A percentile compares a stretch with the other conserved stretches of the same genome.
Conservation (phyloP, 1,284 basidiomycete species). For the Puccinia hordei region DNA sequence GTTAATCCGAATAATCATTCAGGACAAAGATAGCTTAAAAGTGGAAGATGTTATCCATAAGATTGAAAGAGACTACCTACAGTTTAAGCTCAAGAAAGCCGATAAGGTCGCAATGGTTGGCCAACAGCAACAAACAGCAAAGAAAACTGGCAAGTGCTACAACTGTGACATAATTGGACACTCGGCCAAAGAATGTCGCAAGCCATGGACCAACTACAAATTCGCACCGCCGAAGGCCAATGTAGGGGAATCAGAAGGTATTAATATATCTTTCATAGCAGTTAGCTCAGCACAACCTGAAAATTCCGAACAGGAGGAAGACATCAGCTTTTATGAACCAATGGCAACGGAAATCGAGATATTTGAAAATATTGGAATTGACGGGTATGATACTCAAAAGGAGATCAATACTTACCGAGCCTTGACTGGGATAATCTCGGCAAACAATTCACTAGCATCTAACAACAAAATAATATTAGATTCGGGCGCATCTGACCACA, state of each 20-base stretch:
- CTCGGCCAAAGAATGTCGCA: too few relatives aligned
- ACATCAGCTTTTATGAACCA: not conserved
- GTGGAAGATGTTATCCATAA: too few relatives aligned
- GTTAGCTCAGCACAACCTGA: not conserved
- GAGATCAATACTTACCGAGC: not conserved
- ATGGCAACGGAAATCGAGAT: not conserved
- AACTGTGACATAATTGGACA: not conserved
- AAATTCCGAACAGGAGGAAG: not conserved
- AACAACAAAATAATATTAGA: not conserved
- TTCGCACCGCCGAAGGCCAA: too few relatives aligned
- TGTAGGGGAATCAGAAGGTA: too few relatives aligned
- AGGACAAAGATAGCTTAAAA: too few relatives aligned
- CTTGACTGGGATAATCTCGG: not conserved
- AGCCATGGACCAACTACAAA: too few relatives aligned
- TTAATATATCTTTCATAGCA: too few relatives aligned
- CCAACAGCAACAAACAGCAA: not conserved
- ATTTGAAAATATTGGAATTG: not conserved
- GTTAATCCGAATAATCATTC: too few relatives aligned
- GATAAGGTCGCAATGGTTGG: not conserved
- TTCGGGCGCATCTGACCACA: constrained; percentile 14
- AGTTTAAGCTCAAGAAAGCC: too few relatives aligned
- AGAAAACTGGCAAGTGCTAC: not conserved
- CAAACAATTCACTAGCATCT: not conserved
- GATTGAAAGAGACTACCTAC: too few relatives aligned
- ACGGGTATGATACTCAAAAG: not conserved